A percentile compares a stretch with the other conserved stretches of the same genome.
Evolutionary conservation across 73 alveolate species (phyloP).

Genomic region (Loxodes magnus): DNA sequence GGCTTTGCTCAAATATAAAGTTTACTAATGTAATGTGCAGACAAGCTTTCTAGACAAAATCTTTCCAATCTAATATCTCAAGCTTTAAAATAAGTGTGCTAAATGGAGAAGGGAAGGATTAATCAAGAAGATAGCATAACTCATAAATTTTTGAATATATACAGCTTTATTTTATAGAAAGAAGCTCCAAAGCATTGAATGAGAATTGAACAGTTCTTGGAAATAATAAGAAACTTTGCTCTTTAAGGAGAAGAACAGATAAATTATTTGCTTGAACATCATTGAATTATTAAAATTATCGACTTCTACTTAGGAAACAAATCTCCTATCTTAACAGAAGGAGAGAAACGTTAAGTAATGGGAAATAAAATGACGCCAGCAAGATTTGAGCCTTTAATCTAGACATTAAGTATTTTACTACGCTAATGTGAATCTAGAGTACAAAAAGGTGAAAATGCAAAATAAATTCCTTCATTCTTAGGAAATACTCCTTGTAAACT

Average conservation of each 20-base stretch:
- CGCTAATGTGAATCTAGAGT: background rate
- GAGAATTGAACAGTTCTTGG: conserved; percentile 48
- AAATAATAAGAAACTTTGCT: conserved; percentile 32
- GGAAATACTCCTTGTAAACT: background rate
- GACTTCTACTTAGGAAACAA: conserved; percentile 43
- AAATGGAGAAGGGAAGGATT: too few relatives aligned
- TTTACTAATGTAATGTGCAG: too few relatives aligned
- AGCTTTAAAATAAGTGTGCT: too few relatives aligned
- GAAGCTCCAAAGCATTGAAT: conserved; percentile 62
- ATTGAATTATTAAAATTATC: conserved; percentile 20
- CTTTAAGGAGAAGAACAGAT: conserved; percentile 17
- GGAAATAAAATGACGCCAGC: conserved; percentile 14
- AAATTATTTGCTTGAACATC: conserved; percentile 11
- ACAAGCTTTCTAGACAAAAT: too few relatives aligned
- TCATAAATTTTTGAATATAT: too few relatives aligned
- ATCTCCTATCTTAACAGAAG: conserved; percentile 19
- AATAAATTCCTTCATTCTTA: too few relatives aligned
- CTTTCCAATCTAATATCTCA: too few relatives aligned
- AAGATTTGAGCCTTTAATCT: conserved; percentile 1
- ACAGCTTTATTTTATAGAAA: too few relatives aligned
- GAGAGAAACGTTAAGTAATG: conserved; percentile 4
- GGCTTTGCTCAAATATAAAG: too few relatives aligned
- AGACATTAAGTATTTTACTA: background rate
- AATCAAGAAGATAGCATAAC: too few relatives aligned
- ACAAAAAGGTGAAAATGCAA: too few relatives aligned